These are phyloP conservation scores for Candida dajiaensis DNA, from an alignment of 805 yeast species.

Conservation along the genomic window DNA sequence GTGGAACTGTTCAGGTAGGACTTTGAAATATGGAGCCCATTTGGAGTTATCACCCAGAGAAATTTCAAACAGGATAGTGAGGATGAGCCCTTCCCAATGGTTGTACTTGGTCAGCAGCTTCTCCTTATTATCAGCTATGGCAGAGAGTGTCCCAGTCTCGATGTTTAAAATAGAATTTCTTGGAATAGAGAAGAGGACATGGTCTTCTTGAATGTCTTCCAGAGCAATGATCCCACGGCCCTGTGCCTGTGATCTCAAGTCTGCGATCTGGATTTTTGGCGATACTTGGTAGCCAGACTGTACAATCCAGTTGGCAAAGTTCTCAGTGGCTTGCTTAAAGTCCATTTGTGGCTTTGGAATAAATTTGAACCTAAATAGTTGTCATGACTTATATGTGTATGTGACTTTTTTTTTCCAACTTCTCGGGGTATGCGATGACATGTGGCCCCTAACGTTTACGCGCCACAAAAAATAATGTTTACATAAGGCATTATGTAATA, in stretches of 20 bases:
- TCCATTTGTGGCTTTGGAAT: conserved; percentile 6
- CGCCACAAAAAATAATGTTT: no score
- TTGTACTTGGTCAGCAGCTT: conserved; percentile 36
- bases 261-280: conserved; percentile 52
- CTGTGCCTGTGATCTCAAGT: conserved; percentile 50
- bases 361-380: no score
- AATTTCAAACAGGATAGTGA: conserved; percentile 60
- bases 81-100: conserved; percentile 77
- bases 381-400: no score
- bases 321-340: conserved; percentile 28
- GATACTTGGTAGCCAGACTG: conserved; percentile 42
- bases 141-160: conserved; percentile 44
- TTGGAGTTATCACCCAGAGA: conserved; percentile 38
- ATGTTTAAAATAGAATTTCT: conserved; percentile 49
- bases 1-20: conserved; percentile 60
- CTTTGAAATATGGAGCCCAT: conserved; percentile 69
- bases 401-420: no score
- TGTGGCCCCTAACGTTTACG: not conserved
- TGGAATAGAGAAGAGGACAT: conserved; percentile 66
- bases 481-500: no score
- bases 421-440: no score
- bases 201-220: conserved; percentile 55
- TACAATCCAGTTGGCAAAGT: conserved; percentile 41
- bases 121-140: conserved; percentile 28
- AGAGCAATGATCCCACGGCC: conserved; percentile 77